Percentiles rank a stretch among this genome's conserved stretches.
Evolutionary conservation across 805 yeast genomes (phyloP).

Genomic region (Metschnikowia aberdeeniae): DNA sequence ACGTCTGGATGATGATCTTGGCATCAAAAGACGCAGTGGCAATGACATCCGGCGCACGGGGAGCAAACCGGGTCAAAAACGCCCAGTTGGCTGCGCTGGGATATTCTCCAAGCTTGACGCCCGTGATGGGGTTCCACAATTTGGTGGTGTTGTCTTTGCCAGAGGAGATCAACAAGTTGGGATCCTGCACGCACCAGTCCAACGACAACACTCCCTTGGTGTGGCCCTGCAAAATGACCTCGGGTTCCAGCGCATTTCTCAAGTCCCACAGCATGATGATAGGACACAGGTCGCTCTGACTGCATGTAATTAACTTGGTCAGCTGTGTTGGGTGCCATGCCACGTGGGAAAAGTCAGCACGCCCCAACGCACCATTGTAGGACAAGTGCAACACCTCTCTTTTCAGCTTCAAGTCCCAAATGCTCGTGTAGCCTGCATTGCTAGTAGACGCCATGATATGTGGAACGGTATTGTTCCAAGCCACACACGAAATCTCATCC

Average conservation of each 20-base stretch:
- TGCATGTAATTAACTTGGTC: slow-evolving; percentile 84
- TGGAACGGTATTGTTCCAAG: slow-evolving; percentile 83
- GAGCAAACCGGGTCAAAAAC: slow-evolving; percentile 84
- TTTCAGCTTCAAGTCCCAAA: slow-evolving; percentile 89
- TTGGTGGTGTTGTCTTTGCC: slow-evolving; percentile 87
- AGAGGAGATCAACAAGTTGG: slow-evolving; percentile 73
- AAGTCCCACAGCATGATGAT: slow-evolving; percentile 88
- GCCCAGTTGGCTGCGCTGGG: slow-evolving; percentile 95
- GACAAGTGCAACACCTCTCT: slow-evolving; percentile 84
- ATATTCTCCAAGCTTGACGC: slow-evolving; percentile 73
- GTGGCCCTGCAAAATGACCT: slow-evolving; percentile 70
- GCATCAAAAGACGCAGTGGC: slow-evolving; percentile 89
- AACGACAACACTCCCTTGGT: slow-evolving; percentile 81
- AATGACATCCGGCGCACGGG: slow-evolving; percentile 81
- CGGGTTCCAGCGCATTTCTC: slow-evolving; percentile 91
- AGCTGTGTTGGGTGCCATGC: slow-evolving; percentile 94
- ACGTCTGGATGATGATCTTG: slow-evolving; percentile 71
- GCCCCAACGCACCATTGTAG: slow-evolving; percentile 54
- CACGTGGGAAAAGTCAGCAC: slow-evolving; percentile 73
- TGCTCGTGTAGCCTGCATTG: slow-evolving; percentile 77
- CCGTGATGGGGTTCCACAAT: slow-evolving; percentile 85
- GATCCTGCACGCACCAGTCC: slow-evolving; percentile 91
- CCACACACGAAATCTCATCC: slow-evolving; percentile 74
- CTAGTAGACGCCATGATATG: slow-evolving; percentile 92
- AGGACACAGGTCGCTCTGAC: slow-evolving; percentile 76